Evolutionary conservation across 2,329 filamentous ascomycete genomes (phyloP).

Genomic region (Hypoxylon sp.): DNA sequence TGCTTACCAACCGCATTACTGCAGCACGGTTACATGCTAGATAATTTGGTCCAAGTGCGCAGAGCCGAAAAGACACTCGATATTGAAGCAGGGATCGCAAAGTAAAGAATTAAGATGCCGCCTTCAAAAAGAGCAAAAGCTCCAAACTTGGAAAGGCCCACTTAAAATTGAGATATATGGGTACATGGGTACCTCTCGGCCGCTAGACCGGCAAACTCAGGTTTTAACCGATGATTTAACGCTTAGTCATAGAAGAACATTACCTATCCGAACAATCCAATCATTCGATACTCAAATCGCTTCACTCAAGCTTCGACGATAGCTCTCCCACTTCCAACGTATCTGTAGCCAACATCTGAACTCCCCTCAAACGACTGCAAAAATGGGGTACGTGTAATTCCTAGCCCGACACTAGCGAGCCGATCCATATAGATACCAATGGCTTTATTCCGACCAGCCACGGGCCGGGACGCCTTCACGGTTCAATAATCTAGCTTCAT

Average conservation of each 20-base stretch:
- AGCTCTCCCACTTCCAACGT: slow-evolving; percentile 38
- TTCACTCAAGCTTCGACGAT: slow-evolving; percentile 46
- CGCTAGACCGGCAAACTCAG: slow-evolving; percentile 9
- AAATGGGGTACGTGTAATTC: slow-evolving; percentile 51
- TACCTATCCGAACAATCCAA: slow-evolving; percentile 29
- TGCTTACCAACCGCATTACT: slow-evolving; percentile 54
- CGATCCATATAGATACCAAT: slow-evolving; percentile 32
- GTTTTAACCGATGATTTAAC: slow-evolving; percentile 46
- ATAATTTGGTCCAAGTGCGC: slow-evolving; percentile 11
- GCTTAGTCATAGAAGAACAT: slow-evolving; percentile 42
- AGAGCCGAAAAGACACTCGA: background rate
- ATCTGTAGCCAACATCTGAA: slow-evolving; percentile 25
- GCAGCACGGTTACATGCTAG: slow-evolving; percentile 48
- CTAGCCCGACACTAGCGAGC: background rate
- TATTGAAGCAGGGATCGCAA: slow-evolving; percentile 11
- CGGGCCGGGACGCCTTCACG: slow-evolving; percentile 10
- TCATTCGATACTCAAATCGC: slow-evolving; percentile 38
- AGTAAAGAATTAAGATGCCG: background rate
- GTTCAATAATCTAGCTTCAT: slow-evolving; percentile 24
- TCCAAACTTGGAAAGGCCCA: slow-evolving; percentile 3
- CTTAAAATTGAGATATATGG: slow-evolving; percentile 1
- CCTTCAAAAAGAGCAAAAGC: background rate
- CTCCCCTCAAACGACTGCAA: slow-evolving; percentile 41
- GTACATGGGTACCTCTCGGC: background rate
- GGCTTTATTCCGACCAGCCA: slow-evolving; percentile 21